These are phyloP conservation scores for Malassezia sp. DNA, from an alignment of 1,284 basidiomycete species.

Conservation along the genomic window DNA sequence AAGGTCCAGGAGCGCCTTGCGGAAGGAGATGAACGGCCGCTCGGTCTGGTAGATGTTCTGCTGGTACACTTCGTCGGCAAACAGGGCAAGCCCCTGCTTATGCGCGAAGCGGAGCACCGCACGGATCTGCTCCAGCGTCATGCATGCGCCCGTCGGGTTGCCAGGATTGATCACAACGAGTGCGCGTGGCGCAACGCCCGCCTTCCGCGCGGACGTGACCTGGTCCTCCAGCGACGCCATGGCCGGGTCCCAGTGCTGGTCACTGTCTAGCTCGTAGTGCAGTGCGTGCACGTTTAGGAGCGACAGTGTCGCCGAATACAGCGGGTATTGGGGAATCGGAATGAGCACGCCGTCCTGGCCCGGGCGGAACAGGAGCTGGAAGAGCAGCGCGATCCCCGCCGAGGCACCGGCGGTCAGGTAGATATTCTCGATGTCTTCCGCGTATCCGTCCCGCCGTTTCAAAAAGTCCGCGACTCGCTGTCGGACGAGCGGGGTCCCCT, in stretches of 20 bases:
- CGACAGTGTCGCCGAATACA: conserved; percentile 88
- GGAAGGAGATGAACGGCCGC: conserved; percentile 41
- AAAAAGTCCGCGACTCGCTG: conserved; percentile 83
- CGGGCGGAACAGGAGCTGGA: conserved; percentile 64
- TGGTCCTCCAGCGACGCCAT: conserved; percentile 59
- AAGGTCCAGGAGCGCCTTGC: conserved; percentile 40
- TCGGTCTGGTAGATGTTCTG: conserved; percentile 40
- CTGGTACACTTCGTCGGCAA: conserved; percentile 46
- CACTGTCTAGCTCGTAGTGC: conserved; percentile 79
- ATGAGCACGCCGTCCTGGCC: conserved; percentile 67
- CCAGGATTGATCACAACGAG: conserved; percentile 44
- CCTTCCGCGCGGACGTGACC: conserved; percentile 58
- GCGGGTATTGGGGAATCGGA: conserved; percentile 94
- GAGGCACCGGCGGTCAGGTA: conserved; percentile 91
- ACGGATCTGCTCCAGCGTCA: conserved; percentile 32
- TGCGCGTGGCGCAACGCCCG: conserved; percentile 50
- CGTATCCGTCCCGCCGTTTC: conserved; percentile 52
- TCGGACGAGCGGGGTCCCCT: conserved; percentile 80
- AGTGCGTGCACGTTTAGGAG: conserved; percentile 69
- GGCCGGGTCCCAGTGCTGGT: conserved; percentile 73
- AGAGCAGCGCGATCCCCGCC: conserved; percentile 74
- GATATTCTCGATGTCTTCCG: conserved; percentile 71
- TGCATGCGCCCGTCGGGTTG: conserved; percentile 42
- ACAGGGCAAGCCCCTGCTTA: conserved; percentile 33
- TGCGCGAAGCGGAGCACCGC: conserved; percentile 38